Base-by-base conservation (phyloP, 2,329 filamentous ascomycete genomes). In the Alternaria sp. region DNA sequence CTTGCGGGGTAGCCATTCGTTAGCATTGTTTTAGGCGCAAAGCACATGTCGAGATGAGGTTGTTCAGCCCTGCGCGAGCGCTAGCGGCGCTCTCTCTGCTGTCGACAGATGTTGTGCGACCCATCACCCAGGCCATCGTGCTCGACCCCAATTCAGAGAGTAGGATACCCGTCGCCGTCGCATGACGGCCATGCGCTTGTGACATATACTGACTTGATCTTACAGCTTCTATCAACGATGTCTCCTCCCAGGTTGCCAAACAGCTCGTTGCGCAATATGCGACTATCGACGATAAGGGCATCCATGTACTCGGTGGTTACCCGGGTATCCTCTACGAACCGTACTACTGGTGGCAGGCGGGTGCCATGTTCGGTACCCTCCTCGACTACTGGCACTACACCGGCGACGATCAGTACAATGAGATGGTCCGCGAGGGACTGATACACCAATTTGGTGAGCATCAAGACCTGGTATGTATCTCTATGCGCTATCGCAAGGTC, bases 341-440 rank as follows among this genome's bases (percentile, higher is more conserved):
- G 18, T 86, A 86, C 69, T 87, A 85, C 75, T 87, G 85, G 85
- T 94, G 89, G 92, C 90, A 92, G 80, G 90, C 85, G 11, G 92
- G 92, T 56, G 91, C 91, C 60, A 88, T 94, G 83, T 87, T 87
- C 72, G 87, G 86, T 62, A 84, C 90, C 3, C 82, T 96, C 66
- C 84, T 96, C 57, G 92, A 96, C 73, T 96, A 96, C 78, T 96
- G 92, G 92, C 92, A 90, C 75, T 92, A 93, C 76, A 95, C 92
- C 0, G 89, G 89, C 20, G 92, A 95, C 74, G 81, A 85, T 5
- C 85, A 86, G 33, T 96, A 92, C 81, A 94, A 94, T 75, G 82
- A 89, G 15, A 81, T 92, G 45, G 87, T 88, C 15, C 85, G 84
- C 37, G 84, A 92, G 67, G 77, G 75, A 21, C 53, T 79, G 45